Base-by-base conservation (phyloP, 805 yeast species). In the Spathaspora boniae region DNA sequence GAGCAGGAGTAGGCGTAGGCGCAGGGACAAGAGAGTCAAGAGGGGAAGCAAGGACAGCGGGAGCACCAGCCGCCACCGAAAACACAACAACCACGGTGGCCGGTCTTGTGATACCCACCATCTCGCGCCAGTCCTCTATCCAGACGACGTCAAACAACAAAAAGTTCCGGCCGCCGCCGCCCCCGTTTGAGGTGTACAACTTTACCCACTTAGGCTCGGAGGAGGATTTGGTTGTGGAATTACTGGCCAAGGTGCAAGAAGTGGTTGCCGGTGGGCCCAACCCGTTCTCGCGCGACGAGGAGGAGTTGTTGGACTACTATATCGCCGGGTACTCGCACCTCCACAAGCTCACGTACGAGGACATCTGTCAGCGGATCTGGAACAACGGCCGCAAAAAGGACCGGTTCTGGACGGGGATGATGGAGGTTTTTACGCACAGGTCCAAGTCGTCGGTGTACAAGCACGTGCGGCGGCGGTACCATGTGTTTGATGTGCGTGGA, bases 381-480 rank as follows among this genome's bases (percentile, higher is more conserved):
- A 66, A 87, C 5, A 78, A 80, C 45, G 89, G 82, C 43, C 73
- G 96, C 19, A 79, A 78, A 44, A 87, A 86, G 60, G 97, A 91
- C 58, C 81, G 76, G 45, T 87, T 89, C 51, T 89, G 98, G 98
- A 94, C 85, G 43, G 68, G 76, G 16, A 65, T 91, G 16, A 82
- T 88, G 29, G 74, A 74, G 33, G 93, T 87, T 2, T 60, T 89
- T 27, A 96, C 96, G 1, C 76, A 82, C 46, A 72, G 98, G 53
- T 80, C 95, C 0, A 70, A 96, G 32, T 94, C 96, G 0, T 82
- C 94, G 2, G 78, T 91, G 6, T 91, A 91, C 62, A 91, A 91
- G 56, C 98, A 91, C 55, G 94, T 91, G 4, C 71, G 96, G 51
- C 71, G 98, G 51, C 78, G 85, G 36, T 91, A 87, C 53, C 96